Base-by-base conservation (phyloP, 768 basidiomycete species). In the Trametes meyenii region DNA sequence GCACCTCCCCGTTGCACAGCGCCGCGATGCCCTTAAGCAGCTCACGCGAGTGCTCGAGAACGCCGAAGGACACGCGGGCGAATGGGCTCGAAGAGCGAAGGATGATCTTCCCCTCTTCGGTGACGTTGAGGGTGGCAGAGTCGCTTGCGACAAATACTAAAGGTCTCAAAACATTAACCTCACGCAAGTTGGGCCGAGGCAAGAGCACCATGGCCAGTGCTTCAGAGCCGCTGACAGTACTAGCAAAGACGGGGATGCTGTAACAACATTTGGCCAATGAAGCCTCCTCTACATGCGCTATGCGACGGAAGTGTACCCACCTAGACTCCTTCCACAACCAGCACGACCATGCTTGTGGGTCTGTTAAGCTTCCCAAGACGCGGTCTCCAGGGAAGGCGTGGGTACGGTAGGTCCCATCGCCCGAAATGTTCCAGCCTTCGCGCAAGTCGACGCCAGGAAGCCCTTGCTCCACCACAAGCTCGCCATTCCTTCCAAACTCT, bases 401-500 rank as follows among this genome's bases (percentile, higher is more conserved):
- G 23, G 58, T 50, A 11, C 49, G 52, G 16, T 58, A 51, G 2
- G 49, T 58, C 13, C 48, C 65, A 17, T 66, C 63, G 17, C 61
- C 61, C 42, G 53, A 33, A 19, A 63, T 39, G 14, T 39, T 58
- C 61, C 69, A 69, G 2, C 63, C 65, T 21, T 62, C 63, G 40
- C 46, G 58, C 36, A 67, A 35, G 13, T 48, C 50, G n/a, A 70
- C 43, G 7, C 67, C 66, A 16, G 55, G 63, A 21, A 61, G 61
- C 49, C 52, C 53, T 26, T 55, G 61, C 57, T 70, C 64, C 44
- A 73, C 16, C 5, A 60, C 50, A 21, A 73, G 46, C 21, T 62
- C 58, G 29, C 70, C 71, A 56, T 73, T 67, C 13, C 61, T 56
- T 1, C 67, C 69, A 42, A 57, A 68, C 33, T 60, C 60, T 13